Conservation (phyloP, 768 basidiomycete genomes). For the Phlegmacium glaucopus region DNA sequence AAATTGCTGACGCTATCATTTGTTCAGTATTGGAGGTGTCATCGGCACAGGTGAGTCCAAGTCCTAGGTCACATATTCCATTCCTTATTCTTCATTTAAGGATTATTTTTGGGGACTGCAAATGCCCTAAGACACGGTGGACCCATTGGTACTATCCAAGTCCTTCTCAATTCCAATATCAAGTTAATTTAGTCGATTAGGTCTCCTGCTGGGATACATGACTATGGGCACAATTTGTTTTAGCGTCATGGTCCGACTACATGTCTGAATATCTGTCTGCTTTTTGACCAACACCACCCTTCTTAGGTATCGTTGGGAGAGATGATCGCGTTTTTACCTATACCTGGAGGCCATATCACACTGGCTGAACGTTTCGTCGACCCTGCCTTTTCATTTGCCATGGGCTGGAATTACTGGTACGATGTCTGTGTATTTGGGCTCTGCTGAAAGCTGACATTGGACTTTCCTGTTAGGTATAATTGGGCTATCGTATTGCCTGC, state of each 20-base stretch:
- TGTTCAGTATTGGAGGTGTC: slow-evolving; percentile 56
- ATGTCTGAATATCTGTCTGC: background rate
- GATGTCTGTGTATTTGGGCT: background rate
- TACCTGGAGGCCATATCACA: slow-evolving; percentile 78
- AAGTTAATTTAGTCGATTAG: slow-evolving; percentile 20
- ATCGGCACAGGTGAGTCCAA: slow-evolving; percentile 50
- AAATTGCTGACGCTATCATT: slow-evolving; percentile 1
- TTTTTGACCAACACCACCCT: background rate
- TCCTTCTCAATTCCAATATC: background rate
- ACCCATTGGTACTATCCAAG: slow-evolving; percentile 50
- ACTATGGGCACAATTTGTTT: slow-evolving; percentile 67
- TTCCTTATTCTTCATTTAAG: slow-evolving; percentile 24
- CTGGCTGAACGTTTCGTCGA: slow-evolving; percentile 82
- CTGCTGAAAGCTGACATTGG: slow-evolving; percentile 7
- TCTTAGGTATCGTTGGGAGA: slow-evolving; percentile 65
- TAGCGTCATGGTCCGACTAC: slow-evolving; percentile 57
- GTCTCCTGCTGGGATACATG: slow-evolving; percentile 69
- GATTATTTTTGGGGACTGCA: slow-evolving; percentile 69
- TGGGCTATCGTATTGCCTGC: slow-evolving; percentile 70
- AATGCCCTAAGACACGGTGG: slow-evolving; percentile 49
- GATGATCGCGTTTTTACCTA: slow-evolving; percentile 76
- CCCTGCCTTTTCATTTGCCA: slow-evolving; percentile 61
- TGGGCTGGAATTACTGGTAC: slow-evolving; percentile 53
- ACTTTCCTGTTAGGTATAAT: slow-evolving; percentile 37
- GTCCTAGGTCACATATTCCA: background rate